Base-by-base conservation (phyloP, 805 yeast genomes). In the Wickerhamiella sergipiensis region DNA sequence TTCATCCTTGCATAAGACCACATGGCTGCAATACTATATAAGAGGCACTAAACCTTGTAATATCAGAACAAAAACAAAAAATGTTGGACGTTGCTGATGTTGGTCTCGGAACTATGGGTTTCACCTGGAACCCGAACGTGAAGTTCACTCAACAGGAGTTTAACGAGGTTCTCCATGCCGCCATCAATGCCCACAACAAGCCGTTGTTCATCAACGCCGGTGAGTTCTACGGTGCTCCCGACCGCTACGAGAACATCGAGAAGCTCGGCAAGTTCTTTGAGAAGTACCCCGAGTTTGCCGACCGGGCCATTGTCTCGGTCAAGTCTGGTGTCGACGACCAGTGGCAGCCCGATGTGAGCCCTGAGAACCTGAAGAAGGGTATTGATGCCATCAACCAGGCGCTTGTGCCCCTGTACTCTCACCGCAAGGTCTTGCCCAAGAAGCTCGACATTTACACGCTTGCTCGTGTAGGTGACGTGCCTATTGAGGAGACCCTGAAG, bases 101-200 rank as follows among this genome's bases (percentile, higher is more conserved):
- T 42, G 95, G 95, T 44, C 79, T 76, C 57, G 95, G 96, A 45
- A 73, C 86, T 55, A 85, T 88, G 95, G 77, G 83, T 51, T 71
- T 85, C 63, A 84, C 95, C 1, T 79, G 85, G 85, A 72, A 74
- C 40, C 76, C 81, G 0, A 55, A 43, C 15, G 63, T 59, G 0
- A 86, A 85, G 33, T 64, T 75, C 33, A 74, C 82, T 7, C 64
- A 72, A 48, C 78, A 74, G 18, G 69, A 71, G 49, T 79, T 84
- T 2, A 70, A 79, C 53, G 76, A 67, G 10, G 67, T 77, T 2
- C 69, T 87, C 62, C 72, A 77, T 51, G 67, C 70, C 36, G 81
- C 83, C 24, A 63, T 78, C 29, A 69, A 71, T 65, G 22, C 42
- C 8, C 33, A 48, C 24, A 59, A 64, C 53, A 71, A 79, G 54